Percentiles rank a stretch among this genome's conserved stretches.
Evolutionary conservation across 352 stramenopile species (phyloP).

Genomic region (Globisporangium parvum): DNA sequence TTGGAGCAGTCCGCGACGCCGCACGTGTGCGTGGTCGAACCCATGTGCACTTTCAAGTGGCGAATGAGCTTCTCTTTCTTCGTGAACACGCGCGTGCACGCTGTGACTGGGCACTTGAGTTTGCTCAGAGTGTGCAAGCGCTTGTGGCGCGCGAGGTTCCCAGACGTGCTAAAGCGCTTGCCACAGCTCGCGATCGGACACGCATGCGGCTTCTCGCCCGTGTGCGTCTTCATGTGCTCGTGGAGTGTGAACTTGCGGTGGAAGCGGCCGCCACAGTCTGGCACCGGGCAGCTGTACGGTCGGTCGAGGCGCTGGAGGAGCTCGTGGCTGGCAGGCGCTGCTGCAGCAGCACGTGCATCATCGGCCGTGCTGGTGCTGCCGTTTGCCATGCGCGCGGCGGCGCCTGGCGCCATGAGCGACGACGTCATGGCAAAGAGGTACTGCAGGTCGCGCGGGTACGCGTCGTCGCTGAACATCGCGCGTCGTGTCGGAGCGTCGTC

Average conservation of each 20-base stretch:
- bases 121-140: conserved; percentile 51
- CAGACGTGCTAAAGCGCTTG: conserved; percentile 68
- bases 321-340: conserved; percentile 2
- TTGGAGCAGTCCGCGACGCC: conserved; percentile 42
- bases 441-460: conserved; percentile 3
- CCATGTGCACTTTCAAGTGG: conserved; percentile 46
- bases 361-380: not conserved
- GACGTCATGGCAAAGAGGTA: conserved; percentile 1
- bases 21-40: conserved; percentile 46
- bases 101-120: conserved; percentile 34
- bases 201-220: conserved; percentile 59
- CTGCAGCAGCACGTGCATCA: not conserved
- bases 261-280: conserved; percentile 45
- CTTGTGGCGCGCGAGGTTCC: conserved; percentile 65
- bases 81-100: conserved; percentile 42
- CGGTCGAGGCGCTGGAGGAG: conserved; percentile 24
- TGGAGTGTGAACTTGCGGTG: conserved; percentile 68
- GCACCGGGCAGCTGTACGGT: conserved; percentile 41
- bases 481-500: too few species aligned
- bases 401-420: not conserved
- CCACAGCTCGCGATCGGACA: conserved; percentile 45
- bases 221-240: conserved; percentile 78
- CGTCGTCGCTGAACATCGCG: conserved; percentile 1
- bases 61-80: conserved; percentile 44
- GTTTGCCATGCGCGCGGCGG: not conserved